Evolutionary conservation across 805 yeast species (phyloP), one percentile per base, ranked within the genome.

Genomic region (Ogataea neopini): DNA sequence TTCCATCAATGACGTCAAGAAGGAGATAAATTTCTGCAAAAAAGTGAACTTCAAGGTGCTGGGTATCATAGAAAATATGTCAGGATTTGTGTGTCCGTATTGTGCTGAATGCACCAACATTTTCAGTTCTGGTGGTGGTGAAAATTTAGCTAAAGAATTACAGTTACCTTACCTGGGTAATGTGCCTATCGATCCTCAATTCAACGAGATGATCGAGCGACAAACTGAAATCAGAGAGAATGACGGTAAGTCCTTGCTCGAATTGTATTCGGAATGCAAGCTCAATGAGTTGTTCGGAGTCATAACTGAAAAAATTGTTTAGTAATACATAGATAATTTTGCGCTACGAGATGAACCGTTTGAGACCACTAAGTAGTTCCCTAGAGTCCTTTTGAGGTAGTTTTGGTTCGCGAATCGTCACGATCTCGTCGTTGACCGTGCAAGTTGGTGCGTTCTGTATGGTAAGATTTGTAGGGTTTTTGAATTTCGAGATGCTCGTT

Each of bases 31-130:
- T 60, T 94, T 92, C 62, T 94, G 99, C 67, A 74, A 73, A 35
- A 92, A 92, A 64, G 97, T 92, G 29, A 82, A 82, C 46, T 81
- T 94, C 57, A 73, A 76, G 20, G 78, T 92, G 1, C 63, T 94
- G 46, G 99, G 99, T 0, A 79, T 94, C 3, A 80, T 94, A 8
- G 99, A 94, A 64, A 94, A 94, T 61, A 92, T 94, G 99, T 83
- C 95, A 42, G 99, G 99, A 1, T 94, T 88, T 61, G 82, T 90
- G 3, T 94, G 99, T 63, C 99, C 99, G 0, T 81, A 81, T 63
- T 94, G 99, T 64, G 79, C 85, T 1, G 98, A 92, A 62, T 85
- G 92, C 63, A 90, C 97, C 3, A 84, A 91, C 63, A 87, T 94
- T 19, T 94, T 94, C 64, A 88, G 94, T 55, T 79, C 86, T 44